These are phyloP conservation scores for Ceratocystiopsis minuta DNA, from an alignment of 2,329 filamentous ascomycete species.

Conservation along the genomic window DNA sequence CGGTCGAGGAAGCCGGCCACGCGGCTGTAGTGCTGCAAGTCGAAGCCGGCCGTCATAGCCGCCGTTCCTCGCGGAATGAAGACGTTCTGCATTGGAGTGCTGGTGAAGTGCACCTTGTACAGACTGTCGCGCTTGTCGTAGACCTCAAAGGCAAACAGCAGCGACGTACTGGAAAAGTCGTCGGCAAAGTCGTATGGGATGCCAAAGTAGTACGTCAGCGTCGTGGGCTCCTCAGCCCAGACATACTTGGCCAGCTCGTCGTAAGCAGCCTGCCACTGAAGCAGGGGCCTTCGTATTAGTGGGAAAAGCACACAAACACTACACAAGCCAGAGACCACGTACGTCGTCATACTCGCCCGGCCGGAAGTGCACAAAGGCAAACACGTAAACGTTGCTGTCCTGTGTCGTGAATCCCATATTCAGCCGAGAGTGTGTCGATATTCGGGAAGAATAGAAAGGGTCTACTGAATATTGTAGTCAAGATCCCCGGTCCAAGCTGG, in stretches of 20 bases:
- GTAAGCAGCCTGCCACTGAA: slow-evolving; percentile 23
- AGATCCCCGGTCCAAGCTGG: too few relatives aligned
- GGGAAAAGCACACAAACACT: background rate
- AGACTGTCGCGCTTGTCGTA: slow-evolving; percentile 15
- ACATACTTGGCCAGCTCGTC: slow-evolving; percentile 20
- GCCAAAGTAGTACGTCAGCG: slow-evolving; percentile 24
- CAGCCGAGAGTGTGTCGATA: too few relatives aligned
- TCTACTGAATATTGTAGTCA: too few relatives aligned
- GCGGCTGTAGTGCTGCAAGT: slow-evolving; percentile 16
- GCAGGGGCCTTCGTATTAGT: background rate
- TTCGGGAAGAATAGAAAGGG: too few relatives aligned
- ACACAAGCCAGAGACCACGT: background rate
- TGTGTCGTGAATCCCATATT: slow-evolving; percentile 2
- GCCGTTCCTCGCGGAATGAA: slow-evolving; percentile 14
- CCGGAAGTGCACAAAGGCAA: slow-evolving; percentile 17
- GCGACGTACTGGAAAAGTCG: slow-evolving; percentile 14
- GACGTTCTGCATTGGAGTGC: slow-evolving; percentile 12
- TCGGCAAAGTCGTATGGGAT: slow-evolving; percentile 19
- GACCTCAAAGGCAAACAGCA: slow-evolving; percentile 19
- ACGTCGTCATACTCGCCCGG: slow-evolving; percentile 18
- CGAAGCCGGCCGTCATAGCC: slow-evolving; percentile 16
- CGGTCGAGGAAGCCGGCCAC: slow-evolving; percentile 16
- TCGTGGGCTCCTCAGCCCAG: slow-evolving; percentile 16
- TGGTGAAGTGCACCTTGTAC: slow-evolving; percentile 16
- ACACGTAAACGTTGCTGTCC: slow-evolving; percentile 8